Percentiles rank a stretch among this genome's conserved stretches.
These are phyloP conservation scores for Inosperma sp. DNA, from an alignment of 768 basidiomycete genomes.

Conservation along the genomic window DNA sequence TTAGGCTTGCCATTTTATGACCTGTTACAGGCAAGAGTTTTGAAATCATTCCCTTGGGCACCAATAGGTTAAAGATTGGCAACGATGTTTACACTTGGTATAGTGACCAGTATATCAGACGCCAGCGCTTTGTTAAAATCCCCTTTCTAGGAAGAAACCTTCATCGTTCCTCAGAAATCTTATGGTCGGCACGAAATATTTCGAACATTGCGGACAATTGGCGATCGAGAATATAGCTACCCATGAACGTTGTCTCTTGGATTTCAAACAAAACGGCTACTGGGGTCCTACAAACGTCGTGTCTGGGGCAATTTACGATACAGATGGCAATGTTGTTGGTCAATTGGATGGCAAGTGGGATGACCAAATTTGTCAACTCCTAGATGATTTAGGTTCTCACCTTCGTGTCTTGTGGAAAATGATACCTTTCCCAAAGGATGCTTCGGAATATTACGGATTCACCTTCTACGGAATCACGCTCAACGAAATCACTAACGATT, in stretches of 20 bases:
- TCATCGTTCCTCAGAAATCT: constrained; percentile 87
- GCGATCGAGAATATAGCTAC: constrained; percentile 59
- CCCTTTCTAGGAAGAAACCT: constrained; percentile 73
- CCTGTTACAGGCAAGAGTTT: constrained; percentile 69
- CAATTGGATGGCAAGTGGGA: constrained; percentile 90
- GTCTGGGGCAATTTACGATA: constrained; percentile 52
- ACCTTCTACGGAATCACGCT: constrained; percentile 74
- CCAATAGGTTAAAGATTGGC: constrained; percentile 60
- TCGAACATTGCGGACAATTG: constrained; percentile 82
- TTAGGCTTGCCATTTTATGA: constrained; percentile 13
- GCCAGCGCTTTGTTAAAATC: too few species aligned
- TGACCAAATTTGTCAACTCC: constrained; percentile 65
- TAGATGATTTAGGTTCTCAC: constrained; percentile 51
- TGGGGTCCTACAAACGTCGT: constrained; percentile 78
- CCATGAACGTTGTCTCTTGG: constrained; percentile 59
- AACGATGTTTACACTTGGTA: constrained; percentile 73
- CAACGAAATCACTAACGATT: constrained; percentile 71
- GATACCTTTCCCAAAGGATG: constrained; percentile 65
- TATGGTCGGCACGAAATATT: constrained; percentile 86
- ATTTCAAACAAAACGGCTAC: constrained; percentile 84
- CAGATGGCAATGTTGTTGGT: constrained; percentile 50
- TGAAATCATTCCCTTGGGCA: constrained; percentile 80
- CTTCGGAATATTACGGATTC: constrained; percentile 75
- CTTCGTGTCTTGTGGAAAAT: constrained; percentile 77
- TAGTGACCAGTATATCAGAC: neutral